Evolutionary conservation across 345 rosid species (phyloP), one percentile per base, ranked within the genome.

Genomic region (Theobroma cacao): DNA sequence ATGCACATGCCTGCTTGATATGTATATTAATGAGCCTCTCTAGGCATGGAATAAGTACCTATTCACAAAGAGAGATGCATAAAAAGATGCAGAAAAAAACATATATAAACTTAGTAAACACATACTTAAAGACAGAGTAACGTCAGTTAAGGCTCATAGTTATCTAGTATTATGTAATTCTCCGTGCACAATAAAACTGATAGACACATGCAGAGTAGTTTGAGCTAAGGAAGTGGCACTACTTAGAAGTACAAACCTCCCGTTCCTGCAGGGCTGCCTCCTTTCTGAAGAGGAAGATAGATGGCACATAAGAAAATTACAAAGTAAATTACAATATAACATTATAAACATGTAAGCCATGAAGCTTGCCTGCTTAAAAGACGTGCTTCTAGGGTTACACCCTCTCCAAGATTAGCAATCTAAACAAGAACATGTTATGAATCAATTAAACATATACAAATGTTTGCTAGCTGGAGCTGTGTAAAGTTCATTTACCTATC

Each of bases 381-480:
- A 77, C 91, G 90, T 77, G 94, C 93, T 82, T 91, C 98, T 75
- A 95, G 79, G 45, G 94, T 89, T 52, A 86, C 90, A 82, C 98
- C 98, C 86, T 93, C 98, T 71, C 98, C 98, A 71, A 93, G 92
- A 50, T 86, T 85, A 72, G 94, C 92, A 81, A 93, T 92, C 98
- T 95, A 84, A 38, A 40, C 22, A 58, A 77, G 70, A 61, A 77
- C 62, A 62, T 38, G n/a, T 31, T 75, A 68, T 55, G 38, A 78
- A 62, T 73, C 64, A 55, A 36, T 45, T 45, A 68, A 45, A 68
- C 22, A 26, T 11, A 67, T 26, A 26, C 34, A 43, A 6, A 2
- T 3, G 6, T 66, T 40, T 67, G 41, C 62, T 58, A 24, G 62
- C 45, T 5, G 7, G n/a, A 53, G 47, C 45, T 13, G 26, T 36